These are phyloP conservation scores for Zostera marina DNA, from an alignment of 116 monocot species.

Conservation along the genomic window DNA sequence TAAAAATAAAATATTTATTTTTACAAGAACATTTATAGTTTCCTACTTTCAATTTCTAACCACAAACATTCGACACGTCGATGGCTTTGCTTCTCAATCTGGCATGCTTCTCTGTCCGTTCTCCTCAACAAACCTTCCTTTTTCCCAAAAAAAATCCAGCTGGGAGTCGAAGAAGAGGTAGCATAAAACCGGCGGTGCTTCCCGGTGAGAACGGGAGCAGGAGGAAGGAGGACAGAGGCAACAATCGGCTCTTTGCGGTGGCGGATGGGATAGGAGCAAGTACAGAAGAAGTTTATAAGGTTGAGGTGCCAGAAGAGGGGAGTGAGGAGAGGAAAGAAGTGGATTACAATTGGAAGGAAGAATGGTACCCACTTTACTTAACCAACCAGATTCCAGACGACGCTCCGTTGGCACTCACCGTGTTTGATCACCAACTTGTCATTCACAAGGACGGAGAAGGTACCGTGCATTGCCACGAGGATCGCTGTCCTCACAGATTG, in stretches of 20 bases:
- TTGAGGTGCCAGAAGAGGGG: slow-evolving; percentile 5
- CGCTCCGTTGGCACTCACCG: slow-evolving; percentile 46
- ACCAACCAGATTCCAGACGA: slow-evolving; percentile 48
- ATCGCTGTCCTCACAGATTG: slow-evolving; percentile 55
- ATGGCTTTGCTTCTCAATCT: not conserved
- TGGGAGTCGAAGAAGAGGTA: not conserved
- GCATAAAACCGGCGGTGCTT: not conserved
- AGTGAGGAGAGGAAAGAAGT: slow-evolving; percentile 2
- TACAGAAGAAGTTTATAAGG: not conserved
- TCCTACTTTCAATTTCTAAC: too few species aligned
- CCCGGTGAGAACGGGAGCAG: not conserved
- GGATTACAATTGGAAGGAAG: slow-evolving; percentile 58
- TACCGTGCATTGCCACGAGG: slow-evolving; percentile 49
- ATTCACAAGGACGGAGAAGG: slow-evolving; percentile 42
- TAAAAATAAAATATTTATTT: too few species aligned
- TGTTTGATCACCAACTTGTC: slow-evolving; percentile 55
- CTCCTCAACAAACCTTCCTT: not conserved
- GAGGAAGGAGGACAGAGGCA: not conserved
- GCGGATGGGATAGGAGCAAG: not conserved
- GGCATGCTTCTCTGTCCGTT: not conserved
- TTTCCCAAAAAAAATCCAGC: not conserved
- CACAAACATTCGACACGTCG: too few species aligned
- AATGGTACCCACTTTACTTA: slow-evolving; percentile 83
- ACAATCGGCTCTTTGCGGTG: not conserved
- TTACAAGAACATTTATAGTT: too few species aligned